phyloP scores from a whole-genome alignment of 2,329 filamentous ascomycete species.

The Penicillium hordei region DNA sequence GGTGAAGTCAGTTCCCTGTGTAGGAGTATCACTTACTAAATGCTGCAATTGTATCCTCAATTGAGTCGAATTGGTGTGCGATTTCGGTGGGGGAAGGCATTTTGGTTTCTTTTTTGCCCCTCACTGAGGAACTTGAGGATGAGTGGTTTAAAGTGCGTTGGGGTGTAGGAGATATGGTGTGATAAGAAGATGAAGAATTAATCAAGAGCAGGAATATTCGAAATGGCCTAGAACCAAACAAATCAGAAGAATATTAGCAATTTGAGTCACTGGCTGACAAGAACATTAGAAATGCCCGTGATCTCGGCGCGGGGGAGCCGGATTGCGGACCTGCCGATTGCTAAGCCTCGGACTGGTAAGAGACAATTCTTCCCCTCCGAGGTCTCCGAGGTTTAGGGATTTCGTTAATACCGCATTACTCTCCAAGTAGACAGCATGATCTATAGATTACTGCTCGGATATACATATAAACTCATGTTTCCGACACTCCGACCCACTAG shows the following conservation, averaged over 20 bases:
- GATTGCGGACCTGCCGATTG: constrained; percentile 11
- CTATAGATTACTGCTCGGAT: background rate
- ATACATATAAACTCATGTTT: background rate
- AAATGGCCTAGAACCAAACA: background rate
- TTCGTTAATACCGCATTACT: background rate
- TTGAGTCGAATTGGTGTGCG: constrained; percentile 41
- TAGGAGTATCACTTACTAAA: constrained; percentile 38
- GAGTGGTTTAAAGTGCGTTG: background rate
- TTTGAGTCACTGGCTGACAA: constrained; percentile 22
- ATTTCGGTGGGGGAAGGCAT: constrained; percentile 40
- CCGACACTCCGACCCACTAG: background rate
- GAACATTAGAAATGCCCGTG: constrained; percentile 28
- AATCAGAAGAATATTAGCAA: background rate
- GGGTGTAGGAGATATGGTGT: background rate
- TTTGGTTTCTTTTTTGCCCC: constrained; percentile 24
- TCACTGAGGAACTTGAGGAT: constrained; percentile 22
- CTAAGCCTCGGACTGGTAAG: constrained; percentile 7
- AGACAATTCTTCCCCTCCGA: background rate
- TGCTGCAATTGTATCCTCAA: constrained; percentile 44
- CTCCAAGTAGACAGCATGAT: background rate
- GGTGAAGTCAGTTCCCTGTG: background rate
- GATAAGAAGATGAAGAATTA: background rate
- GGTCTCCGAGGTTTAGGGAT: constrained; percentile 3
- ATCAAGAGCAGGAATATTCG: background rate
- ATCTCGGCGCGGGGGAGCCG: constrained; percentile 24